Conservation (phyloP, 495 filamentous ascomycete genomes). For the Tuber umbilicatum region DNA sequence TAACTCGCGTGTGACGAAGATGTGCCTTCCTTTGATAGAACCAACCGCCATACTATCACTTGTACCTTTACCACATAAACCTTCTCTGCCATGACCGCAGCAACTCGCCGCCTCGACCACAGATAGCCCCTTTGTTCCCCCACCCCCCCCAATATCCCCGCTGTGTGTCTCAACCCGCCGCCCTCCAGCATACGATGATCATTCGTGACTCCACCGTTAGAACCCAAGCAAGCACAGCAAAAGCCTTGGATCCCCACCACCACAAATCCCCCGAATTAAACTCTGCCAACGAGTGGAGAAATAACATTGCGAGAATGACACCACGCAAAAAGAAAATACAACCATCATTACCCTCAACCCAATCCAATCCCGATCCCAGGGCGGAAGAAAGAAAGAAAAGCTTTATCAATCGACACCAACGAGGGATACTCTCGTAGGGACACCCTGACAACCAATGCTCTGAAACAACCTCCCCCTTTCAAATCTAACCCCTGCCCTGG, state of each 20-base stretch:
- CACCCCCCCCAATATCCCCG: not conserved
- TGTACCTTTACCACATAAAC: not conserved
- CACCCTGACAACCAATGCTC: not conserved
- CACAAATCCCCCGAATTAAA: conserved; percentile 7
- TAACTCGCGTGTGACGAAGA: not conserved
- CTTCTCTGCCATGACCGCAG: not conserved
- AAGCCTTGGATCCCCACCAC: not conserved
- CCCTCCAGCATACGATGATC: not conserved
- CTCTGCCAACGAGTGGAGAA: conserved; percentile 24
- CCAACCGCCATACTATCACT: not conserved
- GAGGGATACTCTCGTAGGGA: not conserved
- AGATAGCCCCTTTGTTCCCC: too few species aligned
- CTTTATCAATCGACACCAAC: not conserved
- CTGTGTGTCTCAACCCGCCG: not conserved
- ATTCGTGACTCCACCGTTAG: not conserved
- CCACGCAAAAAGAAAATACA: conserved; percentile 15
- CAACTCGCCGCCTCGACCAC: not conserved
- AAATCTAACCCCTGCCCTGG: not conserved
- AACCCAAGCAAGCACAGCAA: not conserved
- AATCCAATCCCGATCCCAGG: not conserved
- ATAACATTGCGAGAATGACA: not conserved
- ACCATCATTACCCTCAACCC: not conserved
- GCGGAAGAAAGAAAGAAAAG: not conserved
- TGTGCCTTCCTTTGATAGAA: not conserved
- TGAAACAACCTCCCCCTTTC: conserved; percentile 1